These are phyloP conservation scores for Scutellaria baicalensis DNA, from an alignment of 257 asterid genomes.

Conservation along the genomic window DNA sequence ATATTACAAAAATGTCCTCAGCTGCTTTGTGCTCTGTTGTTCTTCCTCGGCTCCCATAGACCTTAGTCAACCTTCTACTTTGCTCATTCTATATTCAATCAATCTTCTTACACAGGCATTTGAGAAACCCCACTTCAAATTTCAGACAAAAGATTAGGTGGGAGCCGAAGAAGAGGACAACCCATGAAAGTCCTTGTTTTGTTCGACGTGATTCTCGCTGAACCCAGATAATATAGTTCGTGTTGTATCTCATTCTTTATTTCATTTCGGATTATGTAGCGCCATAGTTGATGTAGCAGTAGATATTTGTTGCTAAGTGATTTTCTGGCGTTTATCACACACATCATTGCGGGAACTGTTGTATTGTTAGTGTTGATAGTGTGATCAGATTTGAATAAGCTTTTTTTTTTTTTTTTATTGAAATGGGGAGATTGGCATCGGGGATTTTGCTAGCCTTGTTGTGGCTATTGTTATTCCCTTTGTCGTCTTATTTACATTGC, in stretches of 20 bases:
- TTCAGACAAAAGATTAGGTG: background rate
- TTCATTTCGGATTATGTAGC: background rate
- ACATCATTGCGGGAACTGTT: background rate
- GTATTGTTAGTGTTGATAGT: background rate
- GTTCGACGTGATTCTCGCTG: too few species aligned
- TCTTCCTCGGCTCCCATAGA: background rate
- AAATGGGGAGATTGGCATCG: slow-evolving; percentile 24
- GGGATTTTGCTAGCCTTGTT: slow-evolving; percentile 23
- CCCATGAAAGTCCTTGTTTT: background rate
- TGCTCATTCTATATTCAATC: background rate
- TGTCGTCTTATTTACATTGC: background rate
- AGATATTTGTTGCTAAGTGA: background rate
- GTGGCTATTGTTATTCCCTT: slow-evolving; percentile 16
- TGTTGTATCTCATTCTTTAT: background rate
- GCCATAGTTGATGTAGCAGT: slow-evolving; percentile 10
- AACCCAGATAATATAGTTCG: background rate
- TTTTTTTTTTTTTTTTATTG: background rate
- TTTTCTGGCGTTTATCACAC: background rate
- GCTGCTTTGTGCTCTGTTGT: background rate
- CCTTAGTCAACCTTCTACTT: too few species aligned
- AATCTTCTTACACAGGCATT: background rate
- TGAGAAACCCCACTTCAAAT: background rate
- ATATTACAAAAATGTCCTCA: background rate
- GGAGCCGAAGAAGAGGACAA: background rate
- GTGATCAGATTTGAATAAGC: background rate